Conservation (phyloP, 257 asterid species). For the Petunia secreta region DNA sequence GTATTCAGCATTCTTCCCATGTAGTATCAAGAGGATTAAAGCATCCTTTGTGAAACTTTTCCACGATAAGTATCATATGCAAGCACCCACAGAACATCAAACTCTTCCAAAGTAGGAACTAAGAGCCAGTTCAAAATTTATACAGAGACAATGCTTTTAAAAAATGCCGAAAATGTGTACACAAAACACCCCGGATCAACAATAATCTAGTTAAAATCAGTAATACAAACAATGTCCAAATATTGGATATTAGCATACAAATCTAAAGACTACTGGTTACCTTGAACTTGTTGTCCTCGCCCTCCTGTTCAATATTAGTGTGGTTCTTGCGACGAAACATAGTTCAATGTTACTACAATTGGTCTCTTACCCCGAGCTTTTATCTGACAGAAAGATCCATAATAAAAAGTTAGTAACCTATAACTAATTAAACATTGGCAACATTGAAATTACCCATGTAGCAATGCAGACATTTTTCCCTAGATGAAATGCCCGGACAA, state of each 20-base stretch:
- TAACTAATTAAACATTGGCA: neutral
- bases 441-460: neutral
- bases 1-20: neutral
- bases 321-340: conserved; percentile 75
- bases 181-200: neutral
- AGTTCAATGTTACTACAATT: conserved; percentile 8
- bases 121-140: neutral
- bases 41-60: neutral
- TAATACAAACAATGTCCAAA: neutral
- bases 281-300: conserved; percentile 68
- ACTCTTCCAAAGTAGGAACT: conserved; percentile 5
- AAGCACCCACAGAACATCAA: neutral
- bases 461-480: neutral
- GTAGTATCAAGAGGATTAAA: neutral
- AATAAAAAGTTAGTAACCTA: neutral
- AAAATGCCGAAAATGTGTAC: neutral
- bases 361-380: neutral
- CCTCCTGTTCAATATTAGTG: conserved; percentile 54
- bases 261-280: conserved; percentile 40
- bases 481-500: neutral
- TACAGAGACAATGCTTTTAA: neutral
- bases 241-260: neutral
- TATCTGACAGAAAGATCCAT: conserved; percentile 14
- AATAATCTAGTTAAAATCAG: neutral
- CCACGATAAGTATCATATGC: neutral